Base-by-base conservation (phyloP, 169 alveolate species). In the Eimeria sp. region DNA sequence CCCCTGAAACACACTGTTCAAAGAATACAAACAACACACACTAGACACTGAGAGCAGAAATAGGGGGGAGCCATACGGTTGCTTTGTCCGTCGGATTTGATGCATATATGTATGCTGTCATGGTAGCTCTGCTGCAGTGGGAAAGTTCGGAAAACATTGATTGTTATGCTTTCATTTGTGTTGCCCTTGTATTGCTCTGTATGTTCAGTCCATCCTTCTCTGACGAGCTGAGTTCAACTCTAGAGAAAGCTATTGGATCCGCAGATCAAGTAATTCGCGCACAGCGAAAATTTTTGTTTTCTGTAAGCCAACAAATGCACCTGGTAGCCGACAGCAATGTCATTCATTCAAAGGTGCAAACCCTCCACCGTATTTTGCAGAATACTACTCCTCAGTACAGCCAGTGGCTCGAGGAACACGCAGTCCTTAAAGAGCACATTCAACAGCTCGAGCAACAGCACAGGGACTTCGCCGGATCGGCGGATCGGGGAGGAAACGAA, bases 361-460 rank as follows among this genome's bases (percentile, higher is more conserved):
- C 37, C 58, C 77, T 85, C 27, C 91, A 85, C 91, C 91, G 78
- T 13, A 58, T 85, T 16, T 58, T 85, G 23, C 54, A 33, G 46
- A 60, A 56, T 30, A 25, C 60, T 30, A 13, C 64, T 30, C 91
- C 91, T 30, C 76, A 60, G 16, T 85, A 85, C 77, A 62, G 91
- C 62, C 91, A 85, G 91, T 85, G 74, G 91, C 91, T 85, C 40
- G 77, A 56, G 62, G 91, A 60, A 16, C 91, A 85, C 25, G 58
- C 58, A 13, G 40, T 40, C 77, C 77, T 85, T n/a, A 49, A 49
- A 33, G 77, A 85, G 40, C 91, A 85, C 78, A 85, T 85, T 20
- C n/a, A 85, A 56, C 91, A 60, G 91, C 78, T 85, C 78, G 91
- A 85, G 18, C 91, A 85, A 43, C 91, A 60, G 52, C 76, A 85